Evolutionary conservation across 225 moss, liverwort and hornwort species (phyloP).

Genomic region (Anthoceros angustus): DNA sequence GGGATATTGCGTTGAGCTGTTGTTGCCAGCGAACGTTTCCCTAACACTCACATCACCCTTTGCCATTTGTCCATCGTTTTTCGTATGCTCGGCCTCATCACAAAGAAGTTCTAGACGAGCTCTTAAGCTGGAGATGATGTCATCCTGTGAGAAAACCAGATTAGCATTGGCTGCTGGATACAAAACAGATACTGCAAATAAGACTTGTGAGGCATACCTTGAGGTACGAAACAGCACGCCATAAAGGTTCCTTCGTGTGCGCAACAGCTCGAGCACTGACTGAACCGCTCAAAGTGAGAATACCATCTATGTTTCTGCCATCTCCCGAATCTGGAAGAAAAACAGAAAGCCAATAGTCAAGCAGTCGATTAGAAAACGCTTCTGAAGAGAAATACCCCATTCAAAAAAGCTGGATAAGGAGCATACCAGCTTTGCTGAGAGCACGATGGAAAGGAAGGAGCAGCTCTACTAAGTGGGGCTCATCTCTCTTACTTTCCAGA

Average conservation of each 20-base stretch:
- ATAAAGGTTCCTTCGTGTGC: constrained; percentile 51
- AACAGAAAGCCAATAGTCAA: neutral
- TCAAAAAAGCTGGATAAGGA: neutral
- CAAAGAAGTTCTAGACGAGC: constrained; percentile 70
- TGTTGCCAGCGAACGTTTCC: constrained; percentile 10
- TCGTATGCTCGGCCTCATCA: constrained; percentile 69
- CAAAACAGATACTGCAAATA: neutral
- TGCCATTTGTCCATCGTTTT: constrained; percentile 30
- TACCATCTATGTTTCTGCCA: constrained; percentile 21
- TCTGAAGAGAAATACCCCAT: neutral
- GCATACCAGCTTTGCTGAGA: neutral
- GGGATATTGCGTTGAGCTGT: constrained; percentile 19
- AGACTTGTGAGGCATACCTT: constrained; percentile 30
- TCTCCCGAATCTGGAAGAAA: constrained; percentile 23
- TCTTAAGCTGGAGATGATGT: constrained; percentile 62
- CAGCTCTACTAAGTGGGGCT: neutral
- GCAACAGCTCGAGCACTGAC: constrained; percentile 67
- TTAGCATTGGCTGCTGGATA: neutral
- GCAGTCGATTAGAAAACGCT: too few species aligned
- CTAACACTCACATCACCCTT: constrained; percentile 11
- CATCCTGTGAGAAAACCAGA: constrained; percentile 28
- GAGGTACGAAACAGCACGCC: constrained; percentile 53
- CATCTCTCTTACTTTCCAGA: neutral
- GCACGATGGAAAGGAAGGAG: neutral
- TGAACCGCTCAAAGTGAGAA: constrained; percentile 43